Conservation (phyloP, 2,329 filamentous ascomycete species). For the Drechslera avenae region DNA sequence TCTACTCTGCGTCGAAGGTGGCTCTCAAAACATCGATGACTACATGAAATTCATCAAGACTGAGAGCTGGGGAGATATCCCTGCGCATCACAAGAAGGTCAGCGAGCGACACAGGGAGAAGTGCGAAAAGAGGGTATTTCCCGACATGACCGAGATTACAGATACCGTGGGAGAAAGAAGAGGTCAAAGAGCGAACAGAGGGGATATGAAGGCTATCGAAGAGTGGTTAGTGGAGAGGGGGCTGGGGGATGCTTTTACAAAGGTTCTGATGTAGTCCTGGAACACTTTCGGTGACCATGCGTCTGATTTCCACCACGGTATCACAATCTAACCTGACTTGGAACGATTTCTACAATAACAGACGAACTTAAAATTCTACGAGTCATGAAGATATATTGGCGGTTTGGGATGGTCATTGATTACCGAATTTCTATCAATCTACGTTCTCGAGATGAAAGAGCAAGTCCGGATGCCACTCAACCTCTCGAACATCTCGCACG, state of each 20-base stretch:
- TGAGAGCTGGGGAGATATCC: conserved; percentile 67
- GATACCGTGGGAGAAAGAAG: conserved; percentile 56
- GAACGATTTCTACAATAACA: no score
- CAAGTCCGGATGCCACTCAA: no score
- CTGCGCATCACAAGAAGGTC: conserved; percentile 66
- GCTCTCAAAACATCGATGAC: conserved; percentile 56
- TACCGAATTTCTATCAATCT: no score
- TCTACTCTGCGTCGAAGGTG: conserved; percentile 58
- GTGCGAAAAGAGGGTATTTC: conserved; percentile 52
- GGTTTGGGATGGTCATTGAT: no score
- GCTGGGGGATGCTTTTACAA: conserved; percentile 53
- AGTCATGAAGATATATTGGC: no score
- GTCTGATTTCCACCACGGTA: no score
- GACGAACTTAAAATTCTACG: no score
- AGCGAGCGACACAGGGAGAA: conserved; percentile 60
- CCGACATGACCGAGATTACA: conserved; percentile 64
- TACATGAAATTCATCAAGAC: conserved; percentile 70
- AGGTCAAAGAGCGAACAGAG: conserved; percentile 57
- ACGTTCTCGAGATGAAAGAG: no score
- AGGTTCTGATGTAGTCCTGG: conserved; percentile 42
- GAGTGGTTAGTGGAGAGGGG: conserved; percentile 55
- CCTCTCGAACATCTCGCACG: no score
- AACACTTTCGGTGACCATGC: no score
- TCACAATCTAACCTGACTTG: no score
- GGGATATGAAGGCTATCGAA: conserved; percentile 61